phyloP scores from a whole-genome alignment of 2,329 filamentous ascomycete species.

The Neonectria ditissima region DNA sequence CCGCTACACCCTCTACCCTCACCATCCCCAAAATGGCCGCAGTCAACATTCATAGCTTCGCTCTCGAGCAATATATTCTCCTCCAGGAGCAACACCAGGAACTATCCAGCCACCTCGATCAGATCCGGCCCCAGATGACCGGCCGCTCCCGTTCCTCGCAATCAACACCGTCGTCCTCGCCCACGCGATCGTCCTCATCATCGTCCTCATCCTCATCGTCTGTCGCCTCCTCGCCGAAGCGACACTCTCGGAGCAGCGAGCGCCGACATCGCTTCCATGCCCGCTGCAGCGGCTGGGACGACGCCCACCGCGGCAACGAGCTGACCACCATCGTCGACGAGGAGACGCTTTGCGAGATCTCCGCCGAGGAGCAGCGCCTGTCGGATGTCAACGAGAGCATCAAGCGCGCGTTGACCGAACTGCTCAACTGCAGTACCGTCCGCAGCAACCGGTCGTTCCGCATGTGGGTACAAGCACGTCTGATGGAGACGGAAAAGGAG shows the following conservation, averaged over 20 bases:
- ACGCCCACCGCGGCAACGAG: conserved; percentile 38
- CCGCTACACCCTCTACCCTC: conserved; percentile 10
- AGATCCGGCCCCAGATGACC: conserved; percentile 58
- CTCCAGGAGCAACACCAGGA: conserved; percentile 67
- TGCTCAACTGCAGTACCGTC: conserved; percentile 70
- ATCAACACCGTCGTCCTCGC: conserved; percentile 70
- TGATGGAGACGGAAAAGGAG: conserved; percentile 72
- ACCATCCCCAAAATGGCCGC: conserved; percentile 45
- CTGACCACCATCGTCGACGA: conserved; percentile 61
- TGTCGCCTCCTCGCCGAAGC: conserved; percentile 59
- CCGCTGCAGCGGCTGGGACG: conserved; percentile 51
- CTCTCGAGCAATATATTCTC: conserved; percentile 66
- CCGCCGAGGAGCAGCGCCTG: conserved; percentile 64
- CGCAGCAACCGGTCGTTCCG: conserved; percentile 64
- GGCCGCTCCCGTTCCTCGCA: conserved; percentile 51
- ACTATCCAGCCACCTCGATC: conserved; percentile 63
- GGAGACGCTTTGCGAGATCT: conserved; percentile 61
- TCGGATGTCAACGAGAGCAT: conserved; percentile 70
- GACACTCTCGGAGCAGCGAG: conserved; percentile 51
- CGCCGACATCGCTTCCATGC: conserved; percentile 45
- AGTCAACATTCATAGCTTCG: conserved; percentile 56
- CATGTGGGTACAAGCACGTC: conserved; percentile 68
- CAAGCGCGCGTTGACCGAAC: conserved; percentile 70
- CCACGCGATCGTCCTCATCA: conserved; percentile 63
- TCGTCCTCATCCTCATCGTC: conserved; percentile 56